These are phyloP conservation scores for Botryotinia globosa DNA, from an alignment of 2,329 filamentous ascomycete species.

Conservation along the genomic window DNA sequence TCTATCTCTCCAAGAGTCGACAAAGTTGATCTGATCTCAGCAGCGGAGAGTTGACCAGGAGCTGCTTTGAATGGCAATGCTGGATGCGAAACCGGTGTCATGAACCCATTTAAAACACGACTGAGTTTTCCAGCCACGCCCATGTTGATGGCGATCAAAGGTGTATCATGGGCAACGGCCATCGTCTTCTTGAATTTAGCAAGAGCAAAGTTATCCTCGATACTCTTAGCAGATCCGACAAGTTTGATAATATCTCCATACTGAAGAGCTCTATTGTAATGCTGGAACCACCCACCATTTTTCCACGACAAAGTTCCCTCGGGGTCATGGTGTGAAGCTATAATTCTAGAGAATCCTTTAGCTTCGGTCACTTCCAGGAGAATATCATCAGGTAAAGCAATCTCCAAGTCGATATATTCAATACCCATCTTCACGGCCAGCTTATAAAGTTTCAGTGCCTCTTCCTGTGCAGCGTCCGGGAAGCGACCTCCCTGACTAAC, in stretches of 20 bases:
- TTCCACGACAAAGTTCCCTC: slow-evolving; percentile 76
- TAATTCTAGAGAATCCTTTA: slow-evolving; percentile 74
- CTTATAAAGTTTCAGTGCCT: slow-evolving; percentile 71
- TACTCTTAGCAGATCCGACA: slow-evolving; percentile 70
- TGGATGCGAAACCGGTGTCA: slow-evolving; percentile 92
- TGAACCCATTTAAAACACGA: slow-evolving; percentile 84
- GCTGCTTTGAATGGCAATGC: slow-evolving; percentile 88
- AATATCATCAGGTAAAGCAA: slow-evolving; percentile 76
- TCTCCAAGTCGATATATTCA: slow-evolving; percentile 91
- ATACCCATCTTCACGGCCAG: slow-evolving; percentile 78
- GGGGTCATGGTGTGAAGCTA: slow-evolving; percentile 94
- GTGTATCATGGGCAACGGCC: slow-evolving; percentile 68
- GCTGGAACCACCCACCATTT: slow-evolving; percentile 86
- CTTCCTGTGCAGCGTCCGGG: slow-evolving; percentile 70
- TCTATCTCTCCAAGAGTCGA: slow-evolving; percentile 76
- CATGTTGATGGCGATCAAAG: slow-evolving; percentile 96
- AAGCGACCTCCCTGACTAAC: slow-evolving; percentile 83
- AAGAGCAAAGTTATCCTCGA: slow-evolving; percentile 85
- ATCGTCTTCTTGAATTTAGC: slow-evolving; percentile 78
- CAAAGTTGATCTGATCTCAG: slow-evolving; percentile 78
- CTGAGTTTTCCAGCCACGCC: slow-evolving; percentile 82
- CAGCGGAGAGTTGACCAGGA: slow-evolving; percentile 86
- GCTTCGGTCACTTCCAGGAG: slow-evolving; percentile 64
- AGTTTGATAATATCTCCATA: slow-evolving; percentile 94
- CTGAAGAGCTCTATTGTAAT: slow-evolving; percentile 86